Base-by-base conservation (phyloP, 148 eudicot genomes). In the Heliosperma pusillum region DNA sequence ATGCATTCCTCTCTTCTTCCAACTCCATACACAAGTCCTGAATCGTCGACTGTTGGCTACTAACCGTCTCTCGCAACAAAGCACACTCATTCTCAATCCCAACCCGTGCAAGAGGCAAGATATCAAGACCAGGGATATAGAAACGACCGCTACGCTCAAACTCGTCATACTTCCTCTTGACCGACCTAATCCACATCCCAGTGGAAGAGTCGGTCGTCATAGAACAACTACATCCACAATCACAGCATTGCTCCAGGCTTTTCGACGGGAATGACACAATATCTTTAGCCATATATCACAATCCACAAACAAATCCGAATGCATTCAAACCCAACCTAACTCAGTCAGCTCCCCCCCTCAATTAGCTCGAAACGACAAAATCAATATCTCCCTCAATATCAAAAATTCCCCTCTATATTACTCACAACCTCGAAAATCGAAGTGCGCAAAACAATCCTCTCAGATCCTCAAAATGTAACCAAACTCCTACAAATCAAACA, bases 1-100 rank as follows among this genome's bases (percentile, higher is more conserved):
- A 80, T 0, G 98, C 98, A 60, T 95, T 88, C 77, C 98, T 90
- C 82, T 95, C 98, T 81, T 95, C 96, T 26, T 95, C 98, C 87
- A 95, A 77, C 56, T 95, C 98, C 24, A 77, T 19, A 64, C 80
- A 83, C 60, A 95, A 83, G 11, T 89, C 97, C 76, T 89, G 86
- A 64, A 95, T 89, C 2, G 90, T 87, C 50, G 80, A 77, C 78
- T 95, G 98, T 33, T 92, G 97, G 74, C 77, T 88, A 66, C 75
- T 66, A 15, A 95, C 89, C 74, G 84, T 89, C 76, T 92, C 98
- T 3, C 98, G 87, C 74, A 95, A 73, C 19, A 87, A 86, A 59
- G 72, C 78, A 73, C 93, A 81, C 78, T 95, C 98, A 69, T 92
- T 92, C 77, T 83, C 92, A 26, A 91, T 78, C 72, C 93, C 92